phyloP scores from a whole-genome alignment of 768 basidiomycete genomes.

The Kondoa subrosea region DNA sequence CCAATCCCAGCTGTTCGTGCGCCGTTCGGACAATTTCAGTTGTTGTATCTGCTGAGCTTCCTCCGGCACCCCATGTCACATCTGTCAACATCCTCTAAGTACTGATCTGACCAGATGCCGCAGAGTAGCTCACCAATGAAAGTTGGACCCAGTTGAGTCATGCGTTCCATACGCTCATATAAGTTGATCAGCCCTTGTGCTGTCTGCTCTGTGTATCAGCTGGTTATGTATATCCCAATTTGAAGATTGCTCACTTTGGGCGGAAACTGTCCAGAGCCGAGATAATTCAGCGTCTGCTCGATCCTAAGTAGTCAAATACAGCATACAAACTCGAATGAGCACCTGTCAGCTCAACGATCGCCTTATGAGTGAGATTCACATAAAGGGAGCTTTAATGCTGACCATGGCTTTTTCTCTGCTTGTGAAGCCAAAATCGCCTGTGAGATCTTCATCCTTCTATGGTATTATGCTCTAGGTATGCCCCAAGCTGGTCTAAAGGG shows the following conservation, averaged over 20 bases:
- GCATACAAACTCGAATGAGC: slow-evolving; percentile 7
- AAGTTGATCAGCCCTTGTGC: slow-evolving; percentile 78
- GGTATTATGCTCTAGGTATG: no score
- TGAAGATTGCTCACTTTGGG: background rate
- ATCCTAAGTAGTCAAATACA: background rate
- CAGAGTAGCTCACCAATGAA: slow-evolving; percentile 46
- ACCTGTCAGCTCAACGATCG: background rate
- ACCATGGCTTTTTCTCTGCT: slow-evolving; percentile 4
- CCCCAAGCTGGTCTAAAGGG: no score
- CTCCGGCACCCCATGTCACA: slow-evolving; percentile 95
- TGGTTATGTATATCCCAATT: background rate
- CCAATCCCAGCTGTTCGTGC: slow-evolving; percentile 55
- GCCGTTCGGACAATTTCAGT: slow-evolving; percentile 75
- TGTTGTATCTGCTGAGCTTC: slow-evolving; percentile 70
- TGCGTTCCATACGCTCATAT: slow-evolving; percentile 93
- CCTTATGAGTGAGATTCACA: background rate
- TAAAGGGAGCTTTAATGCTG: background rate
- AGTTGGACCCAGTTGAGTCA: slow-evolving; percentile 85
- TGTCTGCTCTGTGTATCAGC: background rate
- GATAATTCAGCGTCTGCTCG: background rate
- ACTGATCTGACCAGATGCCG: slow-evolving; percentile 6
- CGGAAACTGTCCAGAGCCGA: background rate
- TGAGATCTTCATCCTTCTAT: slow-evolving; percentile 8
- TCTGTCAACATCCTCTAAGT: background rate
- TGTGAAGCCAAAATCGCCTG: slow-evolving; percentile 1